Base-by-base conservation (phyloP, 805 yeast genomes). In the Monosporozyma yasuniensis region DNA sequence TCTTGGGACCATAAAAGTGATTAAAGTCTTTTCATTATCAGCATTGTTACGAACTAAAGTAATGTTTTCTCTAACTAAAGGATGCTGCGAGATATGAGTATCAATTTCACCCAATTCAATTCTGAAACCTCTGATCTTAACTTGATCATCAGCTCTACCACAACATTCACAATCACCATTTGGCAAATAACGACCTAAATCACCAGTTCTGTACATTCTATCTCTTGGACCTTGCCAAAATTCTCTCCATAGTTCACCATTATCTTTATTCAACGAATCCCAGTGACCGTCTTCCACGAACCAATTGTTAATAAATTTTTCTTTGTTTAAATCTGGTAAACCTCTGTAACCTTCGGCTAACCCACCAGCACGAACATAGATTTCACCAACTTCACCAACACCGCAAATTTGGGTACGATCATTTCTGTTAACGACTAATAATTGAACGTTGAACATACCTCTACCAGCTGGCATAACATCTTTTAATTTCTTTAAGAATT, bases 91-190 rank as follows among this genome's bases (percentile, higher is more conserved):
- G 54, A 93, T 79, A 65, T 93, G 96, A 14, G 99, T 93, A 67
- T 93, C 98, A 64, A 93, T 95, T 70, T 93, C 99, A 52, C 99
- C 99, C 50, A 93, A 75, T 71, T 93, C 99, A 55, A 93, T 95
- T 71, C 99, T 81, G 80, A 93, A 95, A 1, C 99, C 99, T 72
- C 99, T 82, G 57, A 93, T 93, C 69, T 93, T 93, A 53, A 93
- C 96, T 69, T 93, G 99, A 65, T 91, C 98, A 71, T 93, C 99
- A 25, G 99, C 99, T 67, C 99, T 81, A 52, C 99, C 99, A 65
- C 95, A 85, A 68, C 97, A 91, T 73, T 93, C 99, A 59, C 93
- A 89, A 71, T 93, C 87, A 50, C 99, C 99, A 63, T 90, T 96
- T 6, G 98, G 97, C 52, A 90, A 72, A 66, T 95, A 93, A 59